Conservation (phyloP, 2,329 filamentous ascomycete species). For the Talaromyces islandicus region DNA sequence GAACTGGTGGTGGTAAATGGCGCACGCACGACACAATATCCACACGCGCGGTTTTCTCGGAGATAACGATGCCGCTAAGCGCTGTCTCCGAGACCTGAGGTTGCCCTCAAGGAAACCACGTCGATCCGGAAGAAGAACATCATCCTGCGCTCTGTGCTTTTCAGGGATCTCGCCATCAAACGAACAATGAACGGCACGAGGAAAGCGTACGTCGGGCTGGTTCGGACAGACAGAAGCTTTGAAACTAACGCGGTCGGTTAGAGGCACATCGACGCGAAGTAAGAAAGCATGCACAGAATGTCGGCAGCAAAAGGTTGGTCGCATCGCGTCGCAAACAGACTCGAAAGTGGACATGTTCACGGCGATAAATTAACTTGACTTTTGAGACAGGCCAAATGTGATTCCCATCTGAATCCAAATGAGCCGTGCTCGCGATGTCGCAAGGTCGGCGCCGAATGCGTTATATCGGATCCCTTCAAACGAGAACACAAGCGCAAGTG, state of each 20-base stretch:
- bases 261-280: slow-evolving; percentile 20
- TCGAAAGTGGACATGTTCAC: not conserved
- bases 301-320: slow-evolving; percentile 36
- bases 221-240: not conserved
- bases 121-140: not conserved
- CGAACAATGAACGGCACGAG: not conserved
- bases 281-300: slow-evolving; percentile 41
- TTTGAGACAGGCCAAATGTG: slow-evolving; percentile 29
- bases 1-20: not conserved
- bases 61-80: not conserved
- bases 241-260: not conserved
- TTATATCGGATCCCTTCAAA: slow-evolving; percentile 38
- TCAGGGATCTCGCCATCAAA: not conserved
- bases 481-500: slow-evolving; percentile 38
- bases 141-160: not conserved
- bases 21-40: not conserved
- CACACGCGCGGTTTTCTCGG: not conserved
- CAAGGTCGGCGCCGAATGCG: slow-evolving; percentile 29
- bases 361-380: not conserved
- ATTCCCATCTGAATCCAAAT: slow-evolving; percentile 30
- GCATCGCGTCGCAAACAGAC: not conserved
- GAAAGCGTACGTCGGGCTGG: not conserved
- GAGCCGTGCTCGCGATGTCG: slow-evolving; percentile 33
- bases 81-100: not conserved
- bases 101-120: not conserved